Percentiles rank a stretch among this genome's conserved stretches.
Conservation (phyloP, 768 basidiomycete genomes). For the Pleurotus tuber-regium region DNA sequence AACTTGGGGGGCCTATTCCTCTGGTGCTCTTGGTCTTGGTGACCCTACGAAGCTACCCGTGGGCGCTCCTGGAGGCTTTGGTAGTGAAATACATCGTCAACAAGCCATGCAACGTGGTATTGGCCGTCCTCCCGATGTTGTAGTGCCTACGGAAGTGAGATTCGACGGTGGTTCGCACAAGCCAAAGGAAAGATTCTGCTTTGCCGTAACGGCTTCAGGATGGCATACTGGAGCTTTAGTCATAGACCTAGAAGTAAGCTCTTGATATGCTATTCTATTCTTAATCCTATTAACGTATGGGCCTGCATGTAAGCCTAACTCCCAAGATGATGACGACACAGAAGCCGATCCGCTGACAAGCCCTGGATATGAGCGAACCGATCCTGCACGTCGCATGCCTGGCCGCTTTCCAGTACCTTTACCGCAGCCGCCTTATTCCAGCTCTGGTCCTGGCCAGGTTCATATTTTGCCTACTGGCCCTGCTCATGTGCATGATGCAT, state of each 20-base stretch:
- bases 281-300: slow-evolving; percentile 9
- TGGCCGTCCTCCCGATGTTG: slow-evolving; percentile 42
- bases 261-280: slow-evolving; percentile 3
- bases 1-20: slow-evolving; percentile 78
- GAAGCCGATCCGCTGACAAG: slow-evolving; percentile 27
- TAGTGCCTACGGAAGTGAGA: slow-evolving; percentile 64
- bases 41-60: slow-evolving; percentile 54
- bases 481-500: not conserved
- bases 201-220: slow-evolving; percentile 77
- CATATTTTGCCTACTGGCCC: slow-evolving; percentile 11
- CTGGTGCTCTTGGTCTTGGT: slow-evolving; percentile 85
- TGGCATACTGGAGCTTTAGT: slow-evolving; percentile 94
- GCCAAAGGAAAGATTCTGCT: slow-evolving; percentile 65
- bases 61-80: slow-evolving; percentile 63
- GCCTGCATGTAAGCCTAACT: slow-evolving; percentile 20
- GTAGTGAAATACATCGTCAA: slow-evolving; percentile 29
- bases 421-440: slow-evolving; percentile 10
- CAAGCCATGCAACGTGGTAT: slow-evolving; percentile 23
- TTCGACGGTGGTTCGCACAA: slow-evolving; percentile 61
- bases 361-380: slow-evolving; percentile 15
- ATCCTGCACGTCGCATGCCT: slow-evolving; percentile 6
- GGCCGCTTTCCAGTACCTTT: slow-evolving; percentile 14
- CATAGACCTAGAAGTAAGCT: slow-evolving; percentile 75
- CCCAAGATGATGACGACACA: slow-evolving; percentile 35
- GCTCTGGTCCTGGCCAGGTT: slow-evolving; percentile 12